Base-by-base conservation (phyloP, 225 moss, liverwort and hornwort species). In the Bryum argenteum region DNA sequence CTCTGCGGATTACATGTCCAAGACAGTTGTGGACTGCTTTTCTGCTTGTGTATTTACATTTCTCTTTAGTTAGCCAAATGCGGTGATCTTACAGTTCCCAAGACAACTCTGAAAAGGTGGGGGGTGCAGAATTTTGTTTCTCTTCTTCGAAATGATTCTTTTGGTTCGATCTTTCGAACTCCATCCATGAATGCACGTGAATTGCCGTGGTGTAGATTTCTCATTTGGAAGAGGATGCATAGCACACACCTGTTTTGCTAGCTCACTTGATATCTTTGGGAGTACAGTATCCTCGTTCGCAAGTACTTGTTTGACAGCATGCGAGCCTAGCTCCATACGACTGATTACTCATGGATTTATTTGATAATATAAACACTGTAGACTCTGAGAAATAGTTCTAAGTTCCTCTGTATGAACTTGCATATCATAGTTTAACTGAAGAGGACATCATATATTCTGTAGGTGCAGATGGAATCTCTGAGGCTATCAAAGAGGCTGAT, bases 21-120 rank as follows among this genome's bases (percentile, higher is more conserved):
- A 63, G 68, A 72, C 68, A 41, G 58, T 53, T 47, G 75, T 64
- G 68, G 54, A 63, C 59, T 72, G 79, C 72, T 71, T 28, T 67
- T 72, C 75, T 71, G 68, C 78, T 72, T 64, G 67, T 82, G 82
- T 75, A 82, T 68, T 68, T 67, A 33, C 33, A 33, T 33, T 33
- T 44, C 51, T 44, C 71, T 67, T 39, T 67, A 58, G 66, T 78
- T 75, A 71, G 75, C 67, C 64, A 58, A 54, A 67, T 74, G 75
- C 68, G 58, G 54, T 59, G 58, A 68, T 67, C 64, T 64, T 79
- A 72, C 75, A 64, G 63, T 68, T 75, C 67, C 58, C 58, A 59
- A 79, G 79, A 54, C 71, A 68, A 38, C 40, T 68, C 58, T 71
- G 18, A 12, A 58, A 45, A 70, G 75, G 63, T 79, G 67, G 75